These are phyloP conservation scores for Hortaea werneckii DNA, from an alignment of 2,329 filamentous ascomycete species.

Conservation along the genomic window DNA sequence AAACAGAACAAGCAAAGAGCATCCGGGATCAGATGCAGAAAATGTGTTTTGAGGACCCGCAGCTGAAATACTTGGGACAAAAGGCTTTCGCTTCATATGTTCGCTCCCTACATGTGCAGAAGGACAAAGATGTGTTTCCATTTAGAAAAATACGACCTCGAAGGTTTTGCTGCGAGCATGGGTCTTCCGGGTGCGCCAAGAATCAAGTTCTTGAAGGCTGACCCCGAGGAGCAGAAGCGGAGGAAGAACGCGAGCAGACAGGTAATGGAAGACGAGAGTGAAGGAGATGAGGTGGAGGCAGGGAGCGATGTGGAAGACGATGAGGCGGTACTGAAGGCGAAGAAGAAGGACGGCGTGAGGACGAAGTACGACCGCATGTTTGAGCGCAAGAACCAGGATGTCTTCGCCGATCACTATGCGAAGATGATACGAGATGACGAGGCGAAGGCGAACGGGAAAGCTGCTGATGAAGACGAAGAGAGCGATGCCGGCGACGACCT, in stretches of 20 bases:
- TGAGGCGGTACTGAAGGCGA: constrained; percentile 35
- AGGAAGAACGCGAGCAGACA: constrained; percentile 72
- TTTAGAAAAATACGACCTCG: constrained; percentile 69
- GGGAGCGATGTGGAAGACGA: constrained; percentile 43
- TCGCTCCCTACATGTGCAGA: constrained; percentile 75
- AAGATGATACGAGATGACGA: constrained; percentile 64
- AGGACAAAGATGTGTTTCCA: constrained; percentile 91
- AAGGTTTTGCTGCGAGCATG: constrained; percentile 74
- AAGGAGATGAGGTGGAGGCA: constrained; percentile 35
- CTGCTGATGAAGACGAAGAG: constrained; percentile 29
- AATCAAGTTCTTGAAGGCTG: constrained; percentile 86
- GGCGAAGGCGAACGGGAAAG: constrained; percentile 26
- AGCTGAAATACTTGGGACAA: constrained; percentile 88
- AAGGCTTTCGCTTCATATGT: constrained; percentile 92
- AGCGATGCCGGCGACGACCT: constrained; percentile 56
- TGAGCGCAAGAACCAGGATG: constrained; percentile 89
- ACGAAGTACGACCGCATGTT: constrained; percentile 99
- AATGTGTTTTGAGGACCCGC: constrained; percentile 90
- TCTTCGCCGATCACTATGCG: constrained; percentile 85
- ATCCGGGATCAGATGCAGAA: constrained; percentile 80
- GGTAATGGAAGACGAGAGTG: constrained; percentile 49
- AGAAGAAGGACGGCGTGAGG: constrained; percentile 58
- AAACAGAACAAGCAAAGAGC: constrained; percentile 80
- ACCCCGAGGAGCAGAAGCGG: constrained; percentile 75
- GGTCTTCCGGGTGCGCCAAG: constrained; percentile 84